A percentile compares a stretch with the other conserved stretches of the same genome.
Conservation (phyloP, 2,329 filamentous ascomycete species). For the Blastomyces silverae region DNA sequence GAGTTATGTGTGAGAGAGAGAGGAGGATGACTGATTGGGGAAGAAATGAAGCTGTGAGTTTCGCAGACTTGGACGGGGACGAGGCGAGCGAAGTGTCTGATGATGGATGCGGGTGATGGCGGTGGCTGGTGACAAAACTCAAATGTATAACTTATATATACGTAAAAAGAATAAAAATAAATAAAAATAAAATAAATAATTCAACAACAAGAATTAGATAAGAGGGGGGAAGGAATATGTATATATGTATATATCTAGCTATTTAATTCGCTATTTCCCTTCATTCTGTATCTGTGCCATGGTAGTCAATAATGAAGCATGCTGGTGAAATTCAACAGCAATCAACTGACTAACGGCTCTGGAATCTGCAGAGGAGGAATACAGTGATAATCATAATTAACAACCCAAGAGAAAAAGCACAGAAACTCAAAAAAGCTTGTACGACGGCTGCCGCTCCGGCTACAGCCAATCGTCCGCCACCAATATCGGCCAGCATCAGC, state of each 20-base stretch:
- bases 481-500: background rate
- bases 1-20: background rate
- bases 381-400: too few species aligned
- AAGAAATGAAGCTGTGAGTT: background rate
- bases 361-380: too few species aligned
- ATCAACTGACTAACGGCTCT: background rate
- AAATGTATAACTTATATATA: background rate
- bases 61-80: background rate
- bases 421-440: conserved; percentile 5
- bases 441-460: background rate
- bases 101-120: background rate
- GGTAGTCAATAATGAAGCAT: too few species aligned
- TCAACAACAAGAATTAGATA: background rate
- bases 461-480: background rate
- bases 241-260: background rate
- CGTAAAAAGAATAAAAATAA: background rate
- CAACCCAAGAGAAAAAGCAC: background rate
- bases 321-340: background rate
- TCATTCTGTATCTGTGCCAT: too few species aligned
- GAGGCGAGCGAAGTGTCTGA: background rate
- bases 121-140: conserved; percentile 9
- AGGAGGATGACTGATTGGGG: background rate
- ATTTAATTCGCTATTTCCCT: too few species aligned
- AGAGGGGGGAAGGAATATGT: background rate
- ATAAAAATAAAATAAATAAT: too few species aligned